Percentiles rank a stretch among this genome's conserved stretches.
Conservation (phyloP, 257 asterid species). For the Solanum sejunctum region DNA sequence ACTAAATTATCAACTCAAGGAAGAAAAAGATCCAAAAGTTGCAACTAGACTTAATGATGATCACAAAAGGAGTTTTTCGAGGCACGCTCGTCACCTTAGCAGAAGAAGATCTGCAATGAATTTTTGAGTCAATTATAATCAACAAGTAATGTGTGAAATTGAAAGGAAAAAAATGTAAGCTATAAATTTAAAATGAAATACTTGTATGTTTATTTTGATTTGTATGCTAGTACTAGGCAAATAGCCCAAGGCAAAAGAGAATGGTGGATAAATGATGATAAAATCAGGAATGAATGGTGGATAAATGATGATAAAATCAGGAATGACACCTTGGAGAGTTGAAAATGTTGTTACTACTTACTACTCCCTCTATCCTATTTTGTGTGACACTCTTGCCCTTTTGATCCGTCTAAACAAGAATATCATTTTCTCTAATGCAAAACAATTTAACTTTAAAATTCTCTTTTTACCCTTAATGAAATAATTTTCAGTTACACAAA, state of each 20-base stretch:
- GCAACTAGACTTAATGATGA: not conserved
- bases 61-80: not conserved
- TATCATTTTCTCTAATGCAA: too few relatives aligned
- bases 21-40: constrained; percentile 2
- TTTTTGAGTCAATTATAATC: not conserved
- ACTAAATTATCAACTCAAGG: constrained; percentile 25
- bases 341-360: not conserved
- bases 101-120: not conserved
- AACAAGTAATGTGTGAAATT: not conserved
- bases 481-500: too few relatives aligned
- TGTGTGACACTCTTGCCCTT: too few relatives aligned
- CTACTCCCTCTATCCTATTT: too few relatives aligned
- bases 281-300: not conserved
- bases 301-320: not conserved
- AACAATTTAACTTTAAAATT: too few relatives aligned
- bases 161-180: not conserved
- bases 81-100: not conserved
- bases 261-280: not conserved
- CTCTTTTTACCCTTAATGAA: too few relatives aligned
- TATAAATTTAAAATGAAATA: not conserved
- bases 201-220: not conserved
- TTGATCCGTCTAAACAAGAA: too few relatives aligned
- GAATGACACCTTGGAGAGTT: not conserved
- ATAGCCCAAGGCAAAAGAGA: not conserved
- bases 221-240: not conserved